phyloP scores from a whole-genome alignment of 1,139 yeast genomes.

The Scheffersomyces quercinus region DNA sequence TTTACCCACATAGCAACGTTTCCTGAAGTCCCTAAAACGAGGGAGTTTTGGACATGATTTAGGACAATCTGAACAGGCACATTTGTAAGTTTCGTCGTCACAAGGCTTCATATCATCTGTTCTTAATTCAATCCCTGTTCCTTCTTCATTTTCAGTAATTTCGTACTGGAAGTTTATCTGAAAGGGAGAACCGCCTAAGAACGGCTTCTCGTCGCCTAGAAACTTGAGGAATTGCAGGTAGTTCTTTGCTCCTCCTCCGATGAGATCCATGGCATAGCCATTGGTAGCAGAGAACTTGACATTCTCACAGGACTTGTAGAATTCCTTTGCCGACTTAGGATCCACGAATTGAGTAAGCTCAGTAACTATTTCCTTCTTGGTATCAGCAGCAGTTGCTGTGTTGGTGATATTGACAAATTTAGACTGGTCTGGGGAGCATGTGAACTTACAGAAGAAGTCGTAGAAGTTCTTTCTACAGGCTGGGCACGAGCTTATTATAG shows the following conservation, averaged over 20 bases:
- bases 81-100: slow-evolving; percentile 62
- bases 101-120: slow-evolving; percentile 51
- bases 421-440: slow-evolving; percentile 87
- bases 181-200: slow-evolving; percentile 93
- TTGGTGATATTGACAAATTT: slow-evolving; percentile 67
- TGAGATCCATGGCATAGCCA: slow-evolving; percentile 94
- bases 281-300: slow-evolving; percentile 93
- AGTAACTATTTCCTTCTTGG: slow-evolving; percentile 62
- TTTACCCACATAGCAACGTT: slow-evolving; percentile 56
- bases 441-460: slow-evolving; percentile 82
- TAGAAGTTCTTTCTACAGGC: slow-evolving; percentile 88
- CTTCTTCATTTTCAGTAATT: slow-evolving; percentile 19
- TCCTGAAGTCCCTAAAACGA: slow-evolving; percentile 31
- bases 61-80: slow-evolving; percentile 93
- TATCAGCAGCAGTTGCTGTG: slow-evolving; percentile 50
- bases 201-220: slow-evolving; percentile 90
- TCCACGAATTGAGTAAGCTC: slow-evolving; percentile 69
- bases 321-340: slow-evolving; percentile 56
- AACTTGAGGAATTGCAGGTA: slow-evolving; percentile 76
- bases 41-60: slow-evolving; percentile 73
- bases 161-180: slow-evolving; percentile 77
- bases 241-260: slow-evolving; percentile 92
- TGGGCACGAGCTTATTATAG: slow-evolving; percentile 87
- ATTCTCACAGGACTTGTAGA: slow-evolving; percentile 83
- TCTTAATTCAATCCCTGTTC: slow-evolving; percentile 24